Base-by-base conservation (phyloP, 1,284 basidiomycete species). In the Tausonia pullulans region DNA sequence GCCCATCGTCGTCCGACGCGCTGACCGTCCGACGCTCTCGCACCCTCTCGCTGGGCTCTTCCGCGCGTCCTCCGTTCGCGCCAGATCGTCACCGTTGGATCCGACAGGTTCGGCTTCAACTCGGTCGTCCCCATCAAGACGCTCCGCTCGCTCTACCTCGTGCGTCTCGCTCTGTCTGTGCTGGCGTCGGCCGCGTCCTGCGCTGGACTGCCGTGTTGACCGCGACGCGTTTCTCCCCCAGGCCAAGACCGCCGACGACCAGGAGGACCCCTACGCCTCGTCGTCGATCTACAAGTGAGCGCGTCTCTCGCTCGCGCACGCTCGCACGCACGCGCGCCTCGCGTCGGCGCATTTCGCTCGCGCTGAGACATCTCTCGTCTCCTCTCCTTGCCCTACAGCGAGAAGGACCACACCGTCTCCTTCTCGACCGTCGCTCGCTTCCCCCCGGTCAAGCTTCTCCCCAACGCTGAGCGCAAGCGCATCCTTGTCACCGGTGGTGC, bases 401-500 rank as follows among this genome's bases (percentile, higher is more conserved):
- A 88, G 53, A 82, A 86, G 68, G 82, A 81, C 50, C 55, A 86
- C 70, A 82, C 87, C 51, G 90, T 96, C 72, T 89, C 91, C 54
- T 95, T 92, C 77, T 92, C 90, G 58, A 94, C 90, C 41, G 83
- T 94, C 62, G 85, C 87, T 66, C 85, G 88, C 68, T 97, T 93
- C 77, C 89, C 91, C 8, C 90, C 94, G 4, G 93, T 98, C 64
- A 88, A 84, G 70, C 84, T 93, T 59, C 82, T 98, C 48, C 78
- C 90, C 16, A 84, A 88, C 46, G 80, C 84, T 3, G 76, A 81
- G 68, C 85, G 90, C 72, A 96, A 95, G 78, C 86, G 95, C 59
- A 81, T 98, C 71, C 84, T 98, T 52, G 86, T 95, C 69, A 94
- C 92, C 6, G 92, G 91, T 60, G 91, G 90, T 16, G 91, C 91